These are phyloP conservation scores for Musa acuminata DNA, from an alignment of 176 grass and related monocot species.

Conservation along the genomic window DNA sequence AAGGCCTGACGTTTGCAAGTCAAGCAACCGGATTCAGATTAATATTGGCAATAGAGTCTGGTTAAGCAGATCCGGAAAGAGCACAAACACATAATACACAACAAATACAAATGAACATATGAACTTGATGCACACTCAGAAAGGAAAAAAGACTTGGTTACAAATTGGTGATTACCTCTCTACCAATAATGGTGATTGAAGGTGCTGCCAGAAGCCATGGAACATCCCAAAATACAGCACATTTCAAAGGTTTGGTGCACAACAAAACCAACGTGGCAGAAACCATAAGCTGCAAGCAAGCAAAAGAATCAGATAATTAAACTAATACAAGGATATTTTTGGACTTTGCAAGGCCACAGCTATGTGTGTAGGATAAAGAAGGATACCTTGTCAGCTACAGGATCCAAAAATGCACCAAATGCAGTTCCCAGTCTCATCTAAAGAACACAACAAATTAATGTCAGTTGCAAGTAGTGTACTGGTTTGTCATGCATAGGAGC, in stretches of 20 bases:
- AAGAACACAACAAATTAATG: background rate
- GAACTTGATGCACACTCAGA: background rate
- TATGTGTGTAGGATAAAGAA: background rate
- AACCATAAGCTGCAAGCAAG: conserved; percentile 78
- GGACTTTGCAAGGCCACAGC: too few relatives aligned
- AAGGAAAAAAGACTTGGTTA: background rate
- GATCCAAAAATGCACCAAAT: conserved; percentile 99
- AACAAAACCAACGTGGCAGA: conserved; percentile 81
- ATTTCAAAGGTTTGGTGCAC: conserved; percentile 75
- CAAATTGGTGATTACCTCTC: conserved; percentile 63
- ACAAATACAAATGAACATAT: background rate
- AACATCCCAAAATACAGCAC: conserved; percentile 35
- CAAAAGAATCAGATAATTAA: conserved; percentile 10
- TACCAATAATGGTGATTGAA: conserved; percentile 93
- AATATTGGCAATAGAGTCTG: background rate
- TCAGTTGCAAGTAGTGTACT: background rate
- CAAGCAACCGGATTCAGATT: too few relatives aligned
- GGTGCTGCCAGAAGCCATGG: conserved; percentile 87
- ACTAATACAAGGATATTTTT: background rate
- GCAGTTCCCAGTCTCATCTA: conserved; percentile 91
- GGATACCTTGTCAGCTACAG: conserved; percentile 91
- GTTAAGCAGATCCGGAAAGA: background rate
- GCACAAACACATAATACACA: background rate
- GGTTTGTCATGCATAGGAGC: background rate
- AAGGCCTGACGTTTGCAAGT: too few relatives aligned